Evolutionary conservation across 1,139 yeast genomes (phyloP), one percentile per base, ranked within the genome.

Genomic region (Pichia sp.): DNA sequence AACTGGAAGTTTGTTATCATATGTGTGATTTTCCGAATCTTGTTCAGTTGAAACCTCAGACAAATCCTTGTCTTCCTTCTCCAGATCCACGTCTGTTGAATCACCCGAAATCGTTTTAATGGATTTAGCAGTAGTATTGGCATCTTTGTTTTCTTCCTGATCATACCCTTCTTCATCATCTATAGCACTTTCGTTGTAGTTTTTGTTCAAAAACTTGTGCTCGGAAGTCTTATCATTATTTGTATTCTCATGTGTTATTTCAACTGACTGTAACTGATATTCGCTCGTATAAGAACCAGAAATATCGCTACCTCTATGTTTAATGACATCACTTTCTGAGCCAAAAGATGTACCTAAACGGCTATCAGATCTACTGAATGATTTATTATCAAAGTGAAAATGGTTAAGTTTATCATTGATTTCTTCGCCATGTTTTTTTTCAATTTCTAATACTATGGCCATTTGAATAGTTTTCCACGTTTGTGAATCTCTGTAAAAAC

Each of bases 381-480:
- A 26, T 2, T 6, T 27, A 28, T 39, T 33, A 3, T 48, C 45
- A 40, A 46, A 46, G 9, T 27, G 36, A 34, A 46, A 48, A 26
- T 42, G 35, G 7, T 46, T 33, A n/a, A 48, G 27, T 8, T 42
- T 44, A 10, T 37, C 28, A 23, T 44, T 47, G 9, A 46, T 38
- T n/a, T 41, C 44, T 28, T 39, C 41, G 4, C 29, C 42, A 11
- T 40, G 33, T 26, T 40, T 41, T 10, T 8, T 28, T 16, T 42
- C 47, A 5, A 40, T 23, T 29, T 76, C 77, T 57, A 78, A 75
- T 11, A 68, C 66, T 3, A 83, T 61, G 11, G 81, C 70, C 23
- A 73, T 75, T 2, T 77, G 76, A 3, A 85, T 63, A n/a, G 81
- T 70, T 47, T 72, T 65, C 95, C 95, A 85, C 0, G 80, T 71